phyloP scores from a whole-genome alignment of 108 stramenopile genomes.

The Fragilaria crotonensis region DNA sequence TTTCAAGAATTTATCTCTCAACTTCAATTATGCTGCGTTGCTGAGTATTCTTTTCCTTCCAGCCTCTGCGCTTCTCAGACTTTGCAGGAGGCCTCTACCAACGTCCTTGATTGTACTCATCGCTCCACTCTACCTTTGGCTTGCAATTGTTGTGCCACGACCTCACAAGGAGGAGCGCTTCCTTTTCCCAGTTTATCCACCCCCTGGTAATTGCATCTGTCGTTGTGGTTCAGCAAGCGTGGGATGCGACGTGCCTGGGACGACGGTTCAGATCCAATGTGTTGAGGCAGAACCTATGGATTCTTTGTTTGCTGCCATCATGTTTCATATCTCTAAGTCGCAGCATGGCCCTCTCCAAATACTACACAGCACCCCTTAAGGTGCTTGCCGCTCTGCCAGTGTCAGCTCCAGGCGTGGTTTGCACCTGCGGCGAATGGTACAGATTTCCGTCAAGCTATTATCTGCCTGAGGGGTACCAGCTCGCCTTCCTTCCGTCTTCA shows the following conservation, averaged over 20 bases:
- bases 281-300: background rate
- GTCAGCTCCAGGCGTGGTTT: conserved; percentile 31
- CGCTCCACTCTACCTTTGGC: conserved; percentile 71
- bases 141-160: conserved; percentile 69
- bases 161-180: conserved; percentile 98
- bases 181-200: conserved; percentile 87
- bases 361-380: conserved; percentile 71
- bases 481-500: conserved; percentile 79
- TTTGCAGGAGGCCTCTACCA: background rate
- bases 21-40: conserved; percentile 68
- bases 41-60: conserved; percentile 39
- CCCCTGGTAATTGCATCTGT: conserved; percentile 45
- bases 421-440: conserved; percentile 97
- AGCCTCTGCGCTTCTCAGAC: background rate
- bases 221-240: conserved; percentile 4
- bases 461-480: conserved; percentile 47
- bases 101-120: conserved; percentile 23
- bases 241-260: background rate
- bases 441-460: conserved; percentile 89
- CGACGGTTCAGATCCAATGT: background rate
- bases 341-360: conserved; percentile 49
- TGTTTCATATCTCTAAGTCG: conserved; percentile 41
- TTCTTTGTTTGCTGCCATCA: background rate
- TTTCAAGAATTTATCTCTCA: conserved; percentile 89
- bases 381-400: conserved; percentile 44